A percentile compares a stretch with the other conserved stretches of the same genome.
Evolutionary conservation across 768 basidiomycete species (phyloP).

Genomic region (Hygrophoropsis aurantiaca): DNA sequence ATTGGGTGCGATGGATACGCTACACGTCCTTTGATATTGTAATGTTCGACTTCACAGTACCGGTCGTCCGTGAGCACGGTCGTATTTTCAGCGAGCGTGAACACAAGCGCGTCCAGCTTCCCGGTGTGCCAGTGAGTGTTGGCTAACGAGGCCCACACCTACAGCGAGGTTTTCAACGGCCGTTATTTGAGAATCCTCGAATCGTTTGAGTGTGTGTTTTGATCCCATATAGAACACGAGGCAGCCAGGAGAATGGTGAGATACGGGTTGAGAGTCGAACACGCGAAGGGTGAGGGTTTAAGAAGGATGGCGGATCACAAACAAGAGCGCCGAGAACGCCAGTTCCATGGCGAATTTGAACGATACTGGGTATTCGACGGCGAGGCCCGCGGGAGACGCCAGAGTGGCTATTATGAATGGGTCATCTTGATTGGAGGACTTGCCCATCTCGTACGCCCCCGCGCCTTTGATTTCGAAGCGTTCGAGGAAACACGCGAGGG

Average conservation of each 20-base stretch:
- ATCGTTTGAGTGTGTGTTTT: too few relatives aligned
- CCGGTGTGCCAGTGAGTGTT: too few relatives aligned
- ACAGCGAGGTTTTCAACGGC: too few relatives aligned
- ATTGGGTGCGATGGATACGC: too few relatives aligned
- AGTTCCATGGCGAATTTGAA: slow-evolving; percentile 79
- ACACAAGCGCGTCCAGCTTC: too few relatives aligned
- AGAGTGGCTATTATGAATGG: slow-evolving; percentile 27
- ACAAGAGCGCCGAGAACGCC: slow-evolving; percentile 73
- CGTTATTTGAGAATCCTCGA: too few relatives aligned
- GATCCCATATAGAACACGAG: too few relatives aligned
- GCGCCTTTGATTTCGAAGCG: slow-evolving; percentile 80
- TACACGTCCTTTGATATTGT: too few relatives aligned
- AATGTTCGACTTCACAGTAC: too few relatives aligned
- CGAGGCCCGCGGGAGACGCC: slow-evolving; percentile 30
- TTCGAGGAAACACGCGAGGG: slow-evolving; percentile 83
- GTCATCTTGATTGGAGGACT: slow-evolving; percentile 67
- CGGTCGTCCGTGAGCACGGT: too few relatives aligned
- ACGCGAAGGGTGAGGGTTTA: slow-evolving; percentile 54
- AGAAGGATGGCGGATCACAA: slow-evolving; percentile 66
- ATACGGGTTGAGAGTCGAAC: slow-evolving; percentile 77
- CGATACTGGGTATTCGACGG: slow-evolving; percentile 54
- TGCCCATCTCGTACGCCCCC: slow-evolving; percentile 58
- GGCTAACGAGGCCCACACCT: too few relatives aligned
- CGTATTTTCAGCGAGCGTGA: too few relatives aligned
- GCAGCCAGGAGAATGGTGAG: slow-evolving; percentile 78